These are phyloP conservation scores for Xylariales sp. DNA, from an alignment of 2,329 filamentous ascomycete species.

Conservation along the genomic window DNA sequence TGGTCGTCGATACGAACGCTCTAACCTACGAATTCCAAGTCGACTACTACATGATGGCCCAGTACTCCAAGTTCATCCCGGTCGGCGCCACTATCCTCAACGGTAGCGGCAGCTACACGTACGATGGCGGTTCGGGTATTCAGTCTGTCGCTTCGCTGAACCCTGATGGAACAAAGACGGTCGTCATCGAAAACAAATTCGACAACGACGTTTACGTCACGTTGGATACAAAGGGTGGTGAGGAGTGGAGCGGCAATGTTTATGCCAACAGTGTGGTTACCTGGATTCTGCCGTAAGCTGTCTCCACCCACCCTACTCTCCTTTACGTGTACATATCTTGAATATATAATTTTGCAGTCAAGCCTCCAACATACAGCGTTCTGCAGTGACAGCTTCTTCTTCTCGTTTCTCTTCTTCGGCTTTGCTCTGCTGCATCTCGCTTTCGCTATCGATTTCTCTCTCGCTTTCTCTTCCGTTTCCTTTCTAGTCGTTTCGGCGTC, in stretches of 20 bases:
- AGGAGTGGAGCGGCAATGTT: conserved; percentile 35
- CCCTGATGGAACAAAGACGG: conserved; percentile 38
- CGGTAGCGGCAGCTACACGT: conserved; percentile 40
- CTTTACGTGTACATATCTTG: too few relatives aligned
- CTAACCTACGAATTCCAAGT: conserved; percentile 40
- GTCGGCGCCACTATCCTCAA: conserved; percentile 37
- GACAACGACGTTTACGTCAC: conserved; percentile 39
- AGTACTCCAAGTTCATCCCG: conserved; percentile 45
- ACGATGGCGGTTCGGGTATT: conserved; percentile 32
- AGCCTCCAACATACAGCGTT: too few relatives aligned
- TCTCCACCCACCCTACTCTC: too few relatives aligned
- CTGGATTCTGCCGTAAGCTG: conserved; percentile 33
- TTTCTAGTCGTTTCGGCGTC: too few relatives aligned
- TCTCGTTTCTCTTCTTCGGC: too few relatives aligned
- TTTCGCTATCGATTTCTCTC: too few relatives aligned
- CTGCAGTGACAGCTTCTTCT: too few relatives aligned
- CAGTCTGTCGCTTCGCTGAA: conserved; percentile 43
- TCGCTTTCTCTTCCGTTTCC: too few relatives aligned
- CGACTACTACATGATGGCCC: conserved; percentile 51
- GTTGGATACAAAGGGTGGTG: conserved; percentile 26
- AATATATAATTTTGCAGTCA: too few relatives aligned
- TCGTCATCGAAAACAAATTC: conserved; percentile 44
- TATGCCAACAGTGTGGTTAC: conserved; percentile 31
- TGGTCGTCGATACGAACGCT: conserved; percentile 46
- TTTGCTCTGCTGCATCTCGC: too few relatives aligned